Conservation (phyloP, 805 yeast species). For the Myxozyma nipponensis region DNA sequence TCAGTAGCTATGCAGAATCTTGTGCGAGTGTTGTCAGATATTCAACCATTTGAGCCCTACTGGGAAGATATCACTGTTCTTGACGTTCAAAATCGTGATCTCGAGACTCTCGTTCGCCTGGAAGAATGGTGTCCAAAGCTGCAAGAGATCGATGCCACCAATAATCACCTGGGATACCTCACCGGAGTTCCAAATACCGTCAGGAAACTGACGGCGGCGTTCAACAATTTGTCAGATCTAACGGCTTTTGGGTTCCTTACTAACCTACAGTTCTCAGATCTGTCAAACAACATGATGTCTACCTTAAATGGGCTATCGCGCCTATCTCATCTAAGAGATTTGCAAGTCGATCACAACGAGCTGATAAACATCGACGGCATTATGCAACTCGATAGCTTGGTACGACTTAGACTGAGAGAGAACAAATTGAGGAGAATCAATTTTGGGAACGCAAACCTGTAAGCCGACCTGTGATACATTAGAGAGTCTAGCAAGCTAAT, state of each 20-base stretch:
- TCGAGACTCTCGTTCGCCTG: conserved; percentile 44
- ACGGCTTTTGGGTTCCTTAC: conserved; percentile 43
- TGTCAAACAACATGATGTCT: conserved; percentile 41
- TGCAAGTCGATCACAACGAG: conserved; percentile 44
- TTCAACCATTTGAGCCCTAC: conserved; percentile 35
- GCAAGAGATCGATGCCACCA: conserved; percentile 40
- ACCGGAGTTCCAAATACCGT: conserved; percentile 46
- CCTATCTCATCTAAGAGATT: conserved; percentile 43
- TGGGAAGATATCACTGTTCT: conserved; percentile 44
- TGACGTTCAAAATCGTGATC: conserved; percentile 36
- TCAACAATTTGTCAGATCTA: conserved; percentile 42
- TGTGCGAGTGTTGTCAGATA: conserved; percentile 45
- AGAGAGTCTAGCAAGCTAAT: not conserved
- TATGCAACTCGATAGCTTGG: conserved; percentile 38
- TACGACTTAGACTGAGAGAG: conserved; percentile 29
- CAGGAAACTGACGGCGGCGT: conserved; percentile 39
- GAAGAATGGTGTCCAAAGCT: conserved; percentile 44
- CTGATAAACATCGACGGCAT: conserved; percentile 40
- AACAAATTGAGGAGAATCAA: conserved; percentile 30
- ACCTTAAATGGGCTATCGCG: conserved; percentile 39
- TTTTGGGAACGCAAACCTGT: conserved; percentile 28
- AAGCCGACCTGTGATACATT: not conserved
- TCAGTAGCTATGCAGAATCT: conserved; percentile 43
- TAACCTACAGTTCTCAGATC: conserved; percentile 45
- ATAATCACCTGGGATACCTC: conserved; percentile 42